Percentiles rank a stretch among this genome's conserved stretches.
phyloP scores from a whole-genome alignment of 2,329 filamentous ascomycete genomes.

The Sclerotinia subarctica region DNA sequence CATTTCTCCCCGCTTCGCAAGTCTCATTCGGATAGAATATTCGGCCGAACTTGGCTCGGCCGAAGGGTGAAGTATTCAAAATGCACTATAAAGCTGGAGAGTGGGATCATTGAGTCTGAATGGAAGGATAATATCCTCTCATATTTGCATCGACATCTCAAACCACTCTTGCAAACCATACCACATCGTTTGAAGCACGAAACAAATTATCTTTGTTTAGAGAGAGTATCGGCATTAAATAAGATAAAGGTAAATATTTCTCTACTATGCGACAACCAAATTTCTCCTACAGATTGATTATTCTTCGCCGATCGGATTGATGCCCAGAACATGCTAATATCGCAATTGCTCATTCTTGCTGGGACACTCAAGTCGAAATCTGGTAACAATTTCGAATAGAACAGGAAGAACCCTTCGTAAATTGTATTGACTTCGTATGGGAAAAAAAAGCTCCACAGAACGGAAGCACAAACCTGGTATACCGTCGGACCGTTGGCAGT shows the following conservation, averaged over 20 bases:
- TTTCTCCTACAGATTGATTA: neutral
- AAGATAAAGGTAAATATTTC: neutral
- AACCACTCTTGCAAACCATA: neutral
- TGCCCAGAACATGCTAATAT: neutral
- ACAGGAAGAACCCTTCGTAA: neutral
- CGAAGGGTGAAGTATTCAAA: neutral
- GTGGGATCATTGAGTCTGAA: neutral
- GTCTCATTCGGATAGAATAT: neutral
- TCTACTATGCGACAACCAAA: neutral
- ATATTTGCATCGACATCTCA: neutral
- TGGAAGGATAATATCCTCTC: neutral
- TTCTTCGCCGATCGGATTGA: neutral
- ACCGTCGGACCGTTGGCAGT: neutral
- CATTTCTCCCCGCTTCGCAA: neutral
- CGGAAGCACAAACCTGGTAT: neutral
- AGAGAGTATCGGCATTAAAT: neutral
- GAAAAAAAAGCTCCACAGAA: neutral
- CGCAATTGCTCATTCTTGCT: neutral
- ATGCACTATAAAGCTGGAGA: neutral
- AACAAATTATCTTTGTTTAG: neutral
- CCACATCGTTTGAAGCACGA: neutral
- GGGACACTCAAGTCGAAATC: neutral
- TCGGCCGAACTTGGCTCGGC: neutral
- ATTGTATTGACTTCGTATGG: neutral
- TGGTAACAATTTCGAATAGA: neutral